Conservation (phyloP, 2,329 filamentous ascomycete species). For the Coniochaeta pulveracea region DNA sequence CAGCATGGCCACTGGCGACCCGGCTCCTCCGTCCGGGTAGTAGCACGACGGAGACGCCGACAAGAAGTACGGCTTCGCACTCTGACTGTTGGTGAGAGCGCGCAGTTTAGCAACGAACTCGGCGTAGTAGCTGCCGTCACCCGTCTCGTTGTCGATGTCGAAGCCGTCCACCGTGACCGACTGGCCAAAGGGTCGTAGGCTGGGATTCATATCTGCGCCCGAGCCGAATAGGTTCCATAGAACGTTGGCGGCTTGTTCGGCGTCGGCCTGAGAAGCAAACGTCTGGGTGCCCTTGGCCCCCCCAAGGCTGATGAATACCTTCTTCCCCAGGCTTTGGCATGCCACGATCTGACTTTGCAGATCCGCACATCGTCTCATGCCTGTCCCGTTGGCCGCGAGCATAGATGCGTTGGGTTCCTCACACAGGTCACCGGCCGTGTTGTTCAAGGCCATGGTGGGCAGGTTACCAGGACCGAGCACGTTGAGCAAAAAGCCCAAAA, state of each 20-base stretch:
- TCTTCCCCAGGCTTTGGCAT: conserved; percentile 28
- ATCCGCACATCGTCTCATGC: conserved; percentile 16
- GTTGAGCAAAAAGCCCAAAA: conserved; percentile 7
- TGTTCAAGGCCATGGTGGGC: conserved; percentile 1
- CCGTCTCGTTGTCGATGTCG: conserved; percentile 4
- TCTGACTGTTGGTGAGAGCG: neutral
- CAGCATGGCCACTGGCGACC: conserved; percentile 9
- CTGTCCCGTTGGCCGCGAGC: conserved; percentile 1
- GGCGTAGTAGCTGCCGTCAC: neutral
- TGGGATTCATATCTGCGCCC: neutral
- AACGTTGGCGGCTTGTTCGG: conserved; percentile 5
- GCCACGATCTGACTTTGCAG: conserved; percentile 27
- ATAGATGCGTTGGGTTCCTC: neutral
- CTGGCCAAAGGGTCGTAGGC: conserved; percentile 8
- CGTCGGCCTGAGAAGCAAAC: conserved; percentile 6
- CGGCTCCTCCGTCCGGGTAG: conserved; percentile 5
- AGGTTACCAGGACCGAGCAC: neutral
- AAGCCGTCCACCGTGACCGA: conserved; percentile 8
- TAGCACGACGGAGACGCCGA: conserved; percentile 8
- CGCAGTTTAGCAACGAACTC: conserved; percentile 6
- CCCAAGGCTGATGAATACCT: conserved; percentile 30
- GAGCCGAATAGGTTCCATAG: conserved; percentile 10
- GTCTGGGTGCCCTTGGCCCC: conserved; percentile 12
- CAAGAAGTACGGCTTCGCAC: conserved; percentile 8
- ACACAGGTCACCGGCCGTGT: conserved; percentile 1